phyloP scores from a whole-genome alignment of 495 filamentous ascomycete species.

The Achaetomiella virescens region DNA sequence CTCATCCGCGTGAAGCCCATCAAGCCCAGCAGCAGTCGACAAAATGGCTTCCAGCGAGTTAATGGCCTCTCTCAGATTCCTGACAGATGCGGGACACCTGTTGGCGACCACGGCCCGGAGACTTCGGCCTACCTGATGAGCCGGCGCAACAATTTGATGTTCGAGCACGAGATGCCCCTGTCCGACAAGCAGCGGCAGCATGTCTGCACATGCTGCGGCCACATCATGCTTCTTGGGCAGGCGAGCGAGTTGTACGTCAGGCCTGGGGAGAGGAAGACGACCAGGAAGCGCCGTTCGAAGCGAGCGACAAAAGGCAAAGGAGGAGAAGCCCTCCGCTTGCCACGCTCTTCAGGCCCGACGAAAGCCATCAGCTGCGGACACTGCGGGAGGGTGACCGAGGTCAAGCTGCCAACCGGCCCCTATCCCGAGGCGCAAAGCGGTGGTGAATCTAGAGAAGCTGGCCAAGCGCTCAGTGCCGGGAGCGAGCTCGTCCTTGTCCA shows the following conservation, averaged over 20 bases:
- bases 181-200: conserved; percentile 41
- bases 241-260: conserved; percentile 34
- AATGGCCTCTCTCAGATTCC: conserved; percentile 30
- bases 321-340: background rate
- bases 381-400: conserved; percentile 38
- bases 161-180: conserved; percentile 35
- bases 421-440: conserved; percentile 27
- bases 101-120: conserved; percentile 40
- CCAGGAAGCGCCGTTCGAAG: conserved; percentile 8
- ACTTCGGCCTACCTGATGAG: conserved; percentile 47
- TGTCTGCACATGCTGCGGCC: conserved; percentile 46
- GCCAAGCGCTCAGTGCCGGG: background rate
- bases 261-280: conserved; percentile 17
- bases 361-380: conserved; percentile 42
- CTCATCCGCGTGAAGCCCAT: background rate
- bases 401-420: conserved; percentile 27
- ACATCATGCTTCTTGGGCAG: conserved; percentile 44
- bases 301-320: conserved; percentile 6
- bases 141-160: conserved; percentile 35
- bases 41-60: conserved; percentile 28
- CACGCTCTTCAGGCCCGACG: conserved; percentile 12
- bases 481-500: background rate
- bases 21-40: background rate
- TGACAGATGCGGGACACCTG: conserved; percentile 48
- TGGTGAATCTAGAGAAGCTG: background rate